A percentile compares a stretch with the other conserved stretches of the same genome.
Evolutionary conservation across 108 stramenopile species (phyloP).

Genomic region (Mayamaea pseudoterrestris): DNA sequence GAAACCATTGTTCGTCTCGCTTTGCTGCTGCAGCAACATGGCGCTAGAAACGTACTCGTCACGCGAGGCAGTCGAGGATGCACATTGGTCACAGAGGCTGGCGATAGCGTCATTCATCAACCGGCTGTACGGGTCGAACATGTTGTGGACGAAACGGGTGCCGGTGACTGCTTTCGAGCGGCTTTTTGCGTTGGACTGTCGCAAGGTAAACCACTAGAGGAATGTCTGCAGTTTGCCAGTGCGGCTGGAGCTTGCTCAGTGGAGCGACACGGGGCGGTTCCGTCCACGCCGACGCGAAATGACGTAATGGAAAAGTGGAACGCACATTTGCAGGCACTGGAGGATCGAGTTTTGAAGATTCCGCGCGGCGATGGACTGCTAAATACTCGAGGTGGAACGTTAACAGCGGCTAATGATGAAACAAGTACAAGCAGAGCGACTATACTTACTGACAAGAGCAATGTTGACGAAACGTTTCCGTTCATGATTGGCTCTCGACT

Average conservation of each 20-base stretch:
- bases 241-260: conserved; percentile 65
- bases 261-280: conserved; percentile 38
- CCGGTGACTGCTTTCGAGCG: conserved; percentile 78
- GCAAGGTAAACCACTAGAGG: conserved; percentile 19
- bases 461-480: conserved; percentile 34
- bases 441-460: too few relatives aligned
- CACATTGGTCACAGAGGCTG: conserved; percentile 21
- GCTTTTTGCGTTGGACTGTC: conserved; percentile 65
- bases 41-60: conserved; percentile 55
- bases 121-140: conserved; percentile 19
- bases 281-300: conserved; percentile 36
- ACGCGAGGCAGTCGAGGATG: conserved; percentile 53
- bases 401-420: too few relatives aligned
- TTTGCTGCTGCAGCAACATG: conserved; percentile 26
- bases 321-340: neutral
- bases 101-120: conserved; percentile 19
- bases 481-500: conserved; percentile 69
- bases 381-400: conserved; percentile 5
- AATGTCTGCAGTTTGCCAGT: conserved; percentile 55
- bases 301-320: conserved; percentile 26
- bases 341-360: conserved; percentile 5
- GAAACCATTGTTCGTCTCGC: conserved; percentile 16
- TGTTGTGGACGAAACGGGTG: conserved; percentile 74
- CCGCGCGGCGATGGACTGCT: conserved; percentile 10
- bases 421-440: too few relatives aligned